Percentiles rank a stretch among this genome's conserved stretches.
Evolutionary conservation across 2,329 filamentous ascomycete species (phyloP).

Genomic region (Talaromyces sp.): DNA sequence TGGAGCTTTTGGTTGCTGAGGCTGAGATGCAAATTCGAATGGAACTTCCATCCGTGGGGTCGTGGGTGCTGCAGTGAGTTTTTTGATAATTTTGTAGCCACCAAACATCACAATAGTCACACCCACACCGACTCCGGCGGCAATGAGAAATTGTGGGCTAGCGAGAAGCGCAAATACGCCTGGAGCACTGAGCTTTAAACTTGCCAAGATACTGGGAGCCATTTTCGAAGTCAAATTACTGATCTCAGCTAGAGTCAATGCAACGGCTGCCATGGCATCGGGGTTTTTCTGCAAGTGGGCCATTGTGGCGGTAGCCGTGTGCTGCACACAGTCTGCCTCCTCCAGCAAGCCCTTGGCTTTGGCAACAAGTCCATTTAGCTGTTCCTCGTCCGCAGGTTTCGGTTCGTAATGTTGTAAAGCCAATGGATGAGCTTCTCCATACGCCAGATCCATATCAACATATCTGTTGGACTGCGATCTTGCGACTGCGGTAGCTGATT

Average conservation of each 20-base stretch:
- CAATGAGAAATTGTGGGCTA: constrained; percentile 91
- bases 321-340: constrained; percentile 84
- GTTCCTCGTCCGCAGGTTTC: constrained; percentile 49
- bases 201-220: constrained; percentile 71
- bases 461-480: constrained; percentile 34
- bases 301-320: constrained; percentile 80
- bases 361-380: constrained; percentile 65
- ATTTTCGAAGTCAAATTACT: constrained; percentile 78
- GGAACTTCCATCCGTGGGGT: constrained; percentile 1
- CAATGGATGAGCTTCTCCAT: constrained; percentile 75
- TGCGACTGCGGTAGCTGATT: constrained; percentile 25
- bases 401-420: constrained; percentile 47
- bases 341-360: constrained; percentile 75
- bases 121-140: constrained; percentile 80
- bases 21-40: neutral
- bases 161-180: constrained; percentile 82
- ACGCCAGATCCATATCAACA: constrained; percentile 89
- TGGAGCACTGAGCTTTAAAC: constrained; percentile 77
- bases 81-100: constrained; percentile 96
- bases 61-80: constrained; percentile 53
- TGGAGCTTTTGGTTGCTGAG: constrained; percentile 15
- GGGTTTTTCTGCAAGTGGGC: constrained; percentile 75
- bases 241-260: constrained; percentile 86
- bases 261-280: constrained; percentile 89
- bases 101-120: constrained; percentile 96